phyloP scores from a whole-genome alignment of 345 rosid species.

The Camelina neglecta region DNA sequence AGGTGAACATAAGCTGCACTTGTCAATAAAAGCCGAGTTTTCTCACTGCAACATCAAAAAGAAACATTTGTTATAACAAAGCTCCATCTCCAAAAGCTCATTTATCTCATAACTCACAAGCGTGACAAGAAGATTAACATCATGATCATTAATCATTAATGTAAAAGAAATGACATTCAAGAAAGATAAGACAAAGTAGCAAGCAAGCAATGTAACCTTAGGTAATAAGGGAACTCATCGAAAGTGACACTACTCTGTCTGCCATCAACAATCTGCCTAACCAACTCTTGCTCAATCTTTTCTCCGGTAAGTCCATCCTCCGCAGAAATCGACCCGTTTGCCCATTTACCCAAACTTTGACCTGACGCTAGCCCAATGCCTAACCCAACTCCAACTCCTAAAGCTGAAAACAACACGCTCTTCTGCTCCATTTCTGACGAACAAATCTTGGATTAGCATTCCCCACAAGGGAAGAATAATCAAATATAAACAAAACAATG shows the following conservation, averaged over 20 bases:
- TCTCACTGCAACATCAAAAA: slow-evolving; percentile 59
- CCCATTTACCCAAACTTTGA: slow-evolving; percentile 66
- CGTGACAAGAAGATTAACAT: background rate
- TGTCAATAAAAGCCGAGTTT: slow-evolving; percentile 69
- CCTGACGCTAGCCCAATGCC: slow-evolving; percentile 93
- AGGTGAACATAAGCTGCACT: slow-evolving; percentile 90
- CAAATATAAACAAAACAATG: background rate
- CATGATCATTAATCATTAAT: background rate
- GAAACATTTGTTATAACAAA: background rate
- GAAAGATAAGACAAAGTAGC: background rate
- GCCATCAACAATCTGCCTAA: slow-evolving; percentile 76
- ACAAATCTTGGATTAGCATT: slow-evolving; percentile 28
- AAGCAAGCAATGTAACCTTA: slow-evolving; percentile 53
- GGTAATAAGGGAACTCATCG: slow-evolving; percentile 87
- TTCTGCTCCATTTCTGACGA: slow-evolving; percentile 44
- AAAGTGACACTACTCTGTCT: slow-evolving; percentile 67
- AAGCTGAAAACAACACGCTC: slow-evolving; percentile 62
- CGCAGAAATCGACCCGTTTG: slow-evolving; percentile 44
- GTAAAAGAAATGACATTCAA: background rate
- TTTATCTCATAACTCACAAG: background rate
- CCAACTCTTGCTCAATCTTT: slow-evolving; percentile 87
- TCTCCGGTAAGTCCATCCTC: slow-evolving; percentile 52
- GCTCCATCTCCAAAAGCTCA: background rate
- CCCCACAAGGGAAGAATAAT: background rate
- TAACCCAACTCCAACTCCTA: slow-evolving; percentile 90